Conservation (phyloP, 345 rosid species). For the Euphorbia peplus region DNA sequence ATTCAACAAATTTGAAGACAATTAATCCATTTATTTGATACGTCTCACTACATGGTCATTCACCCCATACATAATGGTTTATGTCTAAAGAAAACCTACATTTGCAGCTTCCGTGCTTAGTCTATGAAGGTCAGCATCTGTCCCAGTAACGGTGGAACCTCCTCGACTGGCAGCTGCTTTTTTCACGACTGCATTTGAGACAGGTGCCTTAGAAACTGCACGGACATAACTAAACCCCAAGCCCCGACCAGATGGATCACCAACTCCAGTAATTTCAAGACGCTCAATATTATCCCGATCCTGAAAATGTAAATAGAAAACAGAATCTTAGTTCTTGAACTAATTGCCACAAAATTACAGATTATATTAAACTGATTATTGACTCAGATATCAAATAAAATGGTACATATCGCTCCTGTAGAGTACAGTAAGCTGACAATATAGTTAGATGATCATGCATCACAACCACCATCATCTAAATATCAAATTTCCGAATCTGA, state of each 20-base stretch:
- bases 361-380: not conserved
- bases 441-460: not conserved
- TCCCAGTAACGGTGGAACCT: constrained; percentile 90
- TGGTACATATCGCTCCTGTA: not conserved
- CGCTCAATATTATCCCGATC: constrained; percentile 96
- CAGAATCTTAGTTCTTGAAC: not conserved
- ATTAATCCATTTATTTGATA: not conserved
- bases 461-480: not conserved
- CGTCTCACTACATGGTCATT: no score
- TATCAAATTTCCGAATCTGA: not conserved
- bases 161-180: constrained; percentile 84
- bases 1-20: not conserved
- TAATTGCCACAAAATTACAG: not conserved
- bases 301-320: constrained; percentile 38
- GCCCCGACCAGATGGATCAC: constrained; percentile 98
- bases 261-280: constrained; percentile 96
- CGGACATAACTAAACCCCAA: constrained; percentile 97
- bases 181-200: constrained; percentile 68
- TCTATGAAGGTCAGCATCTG: constrained; percentile 99
- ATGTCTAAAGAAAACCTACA: constrained; percentile 14
- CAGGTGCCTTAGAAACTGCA: constrained; percentile 78
- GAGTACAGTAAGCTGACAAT: not conserved
- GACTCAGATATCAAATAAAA: not conserved
- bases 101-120: constrained; percentile 98
- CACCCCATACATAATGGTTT: no score